phyloP scores from a whole-genome alignment of 23 red algal genomes.

The Cyanidiococcus yangmingshanensis region DNA sequence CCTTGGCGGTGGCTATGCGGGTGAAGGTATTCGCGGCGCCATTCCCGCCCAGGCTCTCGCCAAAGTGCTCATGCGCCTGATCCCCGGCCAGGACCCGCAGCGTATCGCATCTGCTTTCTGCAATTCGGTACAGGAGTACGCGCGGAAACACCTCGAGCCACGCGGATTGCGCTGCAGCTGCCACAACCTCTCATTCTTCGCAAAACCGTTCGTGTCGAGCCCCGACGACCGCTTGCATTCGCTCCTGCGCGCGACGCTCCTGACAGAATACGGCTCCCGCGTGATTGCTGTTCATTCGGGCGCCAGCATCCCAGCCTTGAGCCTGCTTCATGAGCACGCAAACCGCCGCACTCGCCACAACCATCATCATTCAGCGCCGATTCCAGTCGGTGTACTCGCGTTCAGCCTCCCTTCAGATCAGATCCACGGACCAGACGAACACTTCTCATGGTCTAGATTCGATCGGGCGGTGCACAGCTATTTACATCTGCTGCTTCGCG shows the following conservation, averaged over 20 bases:
- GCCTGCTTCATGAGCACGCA: not conserved
- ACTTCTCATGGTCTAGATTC: not conserved
- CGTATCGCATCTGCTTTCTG: not conserved
- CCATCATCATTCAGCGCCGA: not conserved
- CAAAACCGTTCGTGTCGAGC: not conserved
- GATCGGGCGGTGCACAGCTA: slow-evolving; percentile 1
- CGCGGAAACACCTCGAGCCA: not conserved
- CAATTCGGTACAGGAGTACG: not conserved
- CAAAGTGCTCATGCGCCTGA: slow-evolving; percentile 42
- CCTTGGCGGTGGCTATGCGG: slow-evolving; percentile 63
- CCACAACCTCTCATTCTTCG: not conserved
- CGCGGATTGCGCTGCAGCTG: not conserved
- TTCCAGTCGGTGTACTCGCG: slow-evolving; percentile 1
- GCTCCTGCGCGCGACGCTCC: not conserved
- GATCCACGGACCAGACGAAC: not conserved
- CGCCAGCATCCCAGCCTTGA: slow-evolving; percentile 15
- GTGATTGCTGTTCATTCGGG: not conserved
- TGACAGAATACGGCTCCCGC: not conserved
- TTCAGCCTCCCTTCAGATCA: not conserved
- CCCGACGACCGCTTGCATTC: not conserved
- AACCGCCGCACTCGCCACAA: not conserved
- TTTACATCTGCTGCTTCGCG: not conserved
- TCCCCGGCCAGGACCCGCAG: not conserved
- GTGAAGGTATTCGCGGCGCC: slow-evolving; percentile 67
- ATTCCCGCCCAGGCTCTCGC: slow-evolving; percentile 50